Percentiles rank a stretch among this genome's conserved stretches.
phyloP scores from a whole-genome alignment of 1,139 yeast genomes.

The Yamadazyma kanchanaburiensis region DNA sequence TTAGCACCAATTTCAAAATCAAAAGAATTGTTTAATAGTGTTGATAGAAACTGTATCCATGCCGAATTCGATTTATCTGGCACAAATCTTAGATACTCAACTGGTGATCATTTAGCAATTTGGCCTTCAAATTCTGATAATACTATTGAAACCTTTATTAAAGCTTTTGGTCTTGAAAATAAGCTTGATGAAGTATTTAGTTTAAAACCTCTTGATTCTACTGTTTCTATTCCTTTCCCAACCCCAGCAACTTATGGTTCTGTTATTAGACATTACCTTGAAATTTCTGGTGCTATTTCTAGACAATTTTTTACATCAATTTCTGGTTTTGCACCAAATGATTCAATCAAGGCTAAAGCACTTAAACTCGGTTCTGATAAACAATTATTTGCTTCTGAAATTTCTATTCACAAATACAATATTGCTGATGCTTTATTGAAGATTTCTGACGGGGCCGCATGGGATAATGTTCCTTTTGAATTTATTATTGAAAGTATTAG shows the following conservation, averaged over 20 bases:
- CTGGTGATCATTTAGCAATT: constrained; percentile 94
- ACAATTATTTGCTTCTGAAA: constrained; percentile 59
- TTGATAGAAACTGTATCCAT: constrained; percentile 80
- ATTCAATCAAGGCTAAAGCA: constrained; percentile 50
- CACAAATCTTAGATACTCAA: constrained; percentile 77
- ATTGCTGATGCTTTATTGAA: constrained; percentile 70
- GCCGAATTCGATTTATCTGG: constrained; percentile 79
- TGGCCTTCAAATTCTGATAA: constrained; percentile 91
- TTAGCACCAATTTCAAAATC: constrained; percentile 64
- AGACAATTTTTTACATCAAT: constrained; percentile 81
- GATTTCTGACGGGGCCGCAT: constrained; percentile 60
- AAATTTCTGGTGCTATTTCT: constrained; percentile 90
- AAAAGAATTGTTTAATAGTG: constrained; percentile 66
- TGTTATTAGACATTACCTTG: constrained; percentile 81
- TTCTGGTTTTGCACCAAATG: constrained; percentile 78
- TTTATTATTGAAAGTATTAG: constrained; percentile 79
- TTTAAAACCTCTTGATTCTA: constrained; percentile 71
- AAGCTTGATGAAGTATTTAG: constrained; percentile 57
- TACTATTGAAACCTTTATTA: constrained; percentile 61
- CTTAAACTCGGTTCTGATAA: constrained; percentile 65
- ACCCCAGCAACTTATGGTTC: constrained; percentile 90
- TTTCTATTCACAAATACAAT: constrained; percentile 61
- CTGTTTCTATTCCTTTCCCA: constrained; percentile 74
- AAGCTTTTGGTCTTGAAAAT: constrained; percentile 57
- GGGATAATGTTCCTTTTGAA: constrained; percentile 80